Evolutionary conservation across 1,139 yeast species (phyloP).

Genomic region (Candida sp.): DNA sequence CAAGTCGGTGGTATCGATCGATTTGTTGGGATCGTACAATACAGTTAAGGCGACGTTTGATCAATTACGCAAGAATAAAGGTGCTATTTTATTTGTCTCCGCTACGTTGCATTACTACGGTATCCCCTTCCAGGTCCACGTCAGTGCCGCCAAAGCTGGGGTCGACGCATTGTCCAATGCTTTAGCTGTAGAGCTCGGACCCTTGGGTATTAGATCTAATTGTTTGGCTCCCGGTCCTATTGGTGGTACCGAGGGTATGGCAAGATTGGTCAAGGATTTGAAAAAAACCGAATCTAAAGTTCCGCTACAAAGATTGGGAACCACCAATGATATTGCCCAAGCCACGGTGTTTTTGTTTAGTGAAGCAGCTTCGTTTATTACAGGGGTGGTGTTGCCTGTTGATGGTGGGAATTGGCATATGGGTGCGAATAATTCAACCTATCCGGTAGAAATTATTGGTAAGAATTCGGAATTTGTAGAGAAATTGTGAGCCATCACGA

Average conservation of each 20-base stretch:
- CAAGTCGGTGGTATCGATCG: conserved; percentile 80
- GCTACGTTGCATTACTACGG: conserved; percentile 90
- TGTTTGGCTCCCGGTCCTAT: conserved; percentile 89
- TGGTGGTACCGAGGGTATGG: conserved; percentile 76
- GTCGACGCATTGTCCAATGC: conserved; percentile 82
- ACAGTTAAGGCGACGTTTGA: conserved; percentile 78
- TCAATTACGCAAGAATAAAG: conserved; percentile 62
- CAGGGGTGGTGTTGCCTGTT: conserved; percentile 74
- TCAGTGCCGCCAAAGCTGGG: conserved; percentile 93
- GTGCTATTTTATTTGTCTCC: conserved; percentile 72
- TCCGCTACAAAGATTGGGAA: conserved; percentile 76
- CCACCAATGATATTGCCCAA: conserved; percentile 76
- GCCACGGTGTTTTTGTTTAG: conserved; percentile 80
- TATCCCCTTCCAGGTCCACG: conserved; percentile 81
- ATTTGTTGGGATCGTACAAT: conserved; percentile 80
- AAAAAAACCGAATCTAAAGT: conserved; percentile 27
- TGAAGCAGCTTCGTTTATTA: conserved; percentile 69
- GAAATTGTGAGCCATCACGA: conserved; percentile 1
- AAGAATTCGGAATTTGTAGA: neutral
- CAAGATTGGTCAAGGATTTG: conserved; percentile 38
- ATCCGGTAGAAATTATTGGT: conserved; percentile 29
- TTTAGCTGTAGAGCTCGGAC: conserved; percentile 86
- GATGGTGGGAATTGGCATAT: conserved; percentile 90
- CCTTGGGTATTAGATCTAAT: conserved; percentile 76
- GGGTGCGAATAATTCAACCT: conserved; percentile 32